Evolutionary conservation across 306 rosid genomes (phyloP).

Genomic region (Delonix regia): DNA sequence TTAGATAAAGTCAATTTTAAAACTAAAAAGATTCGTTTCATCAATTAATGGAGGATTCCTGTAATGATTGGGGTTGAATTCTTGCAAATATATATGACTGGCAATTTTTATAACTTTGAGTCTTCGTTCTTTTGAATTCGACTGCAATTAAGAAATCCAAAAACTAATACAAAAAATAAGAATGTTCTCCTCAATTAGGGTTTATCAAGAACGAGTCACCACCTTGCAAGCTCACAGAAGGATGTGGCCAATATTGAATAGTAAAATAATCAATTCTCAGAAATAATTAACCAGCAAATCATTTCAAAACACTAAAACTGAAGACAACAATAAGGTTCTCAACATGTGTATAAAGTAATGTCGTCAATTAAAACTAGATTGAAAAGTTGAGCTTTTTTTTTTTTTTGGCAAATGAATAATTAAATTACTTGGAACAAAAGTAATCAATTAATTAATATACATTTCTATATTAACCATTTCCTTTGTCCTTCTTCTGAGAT

Average conservation of each 20-base stretch:
- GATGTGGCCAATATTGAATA: background rate
- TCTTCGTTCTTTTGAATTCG: background rate
- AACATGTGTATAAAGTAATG: slow-evolving; percentile 30
- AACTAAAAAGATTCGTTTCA: slow-evolving; percentile 3
- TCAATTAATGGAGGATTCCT: slow-evolving; percentile 29
- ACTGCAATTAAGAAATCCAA: background rate
- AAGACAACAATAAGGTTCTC: slow-evolving; percentile 9
- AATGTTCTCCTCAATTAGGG: background rate
- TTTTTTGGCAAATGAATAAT: background rate
- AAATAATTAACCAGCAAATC: slow-evolving; percentile 17
- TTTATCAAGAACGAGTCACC: background rate
- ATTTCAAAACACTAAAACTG: slow-evolving; percentile 4
- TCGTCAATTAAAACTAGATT: slow-evolving; percentile 10
- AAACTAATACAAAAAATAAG: background rate
- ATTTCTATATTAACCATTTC: slow-evolving; percentile 28
- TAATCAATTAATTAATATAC: slow-evolving; percentile 12
- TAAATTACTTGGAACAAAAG: background rate
- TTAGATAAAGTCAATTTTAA: slow-evolving; percentile 29
- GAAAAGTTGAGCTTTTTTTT: background rate
- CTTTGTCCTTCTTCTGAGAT: slow-evolving; percentile 35
- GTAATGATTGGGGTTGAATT: slow-evolving; percentile 17
- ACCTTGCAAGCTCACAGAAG: slow-evolving; percentile 15
- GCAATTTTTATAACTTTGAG: too few relatives aligned
- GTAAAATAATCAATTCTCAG: slow-evolving; percentile 9
- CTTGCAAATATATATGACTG: too few relatives aligned